Evolutionary conservation across 495 filamentous ascomycete species (phyloP), one percentile per base, ranked within the genome.

Genomic region (Penicillium angulare): DNA sequence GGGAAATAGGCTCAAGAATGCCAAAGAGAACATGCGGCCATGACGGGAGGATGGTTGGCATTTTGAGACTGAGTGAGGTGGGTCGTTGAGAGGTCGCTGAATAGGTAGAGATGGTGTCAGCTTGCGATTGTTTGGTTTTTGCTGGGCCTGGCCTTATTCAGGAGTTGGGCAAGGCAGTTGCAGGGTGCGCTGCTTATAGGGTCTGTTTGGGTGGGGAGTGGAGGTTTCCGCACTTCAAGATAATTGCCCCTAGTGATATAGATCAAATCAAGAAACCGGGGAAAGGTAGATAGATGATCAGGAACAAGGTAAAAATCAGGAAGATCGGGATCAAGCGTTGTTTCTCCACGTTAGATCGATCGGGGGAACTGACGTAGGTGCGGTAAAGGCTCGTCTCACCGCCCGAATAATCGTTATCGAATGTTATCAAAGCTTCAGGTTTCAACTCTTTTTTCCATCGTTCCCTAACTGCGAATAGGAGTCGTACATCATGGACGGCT

Each of bases 1-100:
- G 73, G 15, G 83, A 82, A 36, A 89, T 63, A 4, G 87, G 87
- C 65, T 90, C 87, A 31, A 88, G 52, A 49, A 89, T 53, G 22
- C 59, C 71, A 31, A 77, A 80, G 20, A 75, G 53, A 42, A 75
- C 43, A 43, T 69, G 63, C 12, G 73, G 72, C 69, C 71, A 74
- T 48, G 63, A 52, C 41, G 73, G 73, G 35, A 75, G 63, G 33
- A 72, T 68, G 15, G 68, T 72, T 5, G 59, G 59, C 66, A 73
- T 72, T 46, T 29, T 60, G 45, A 16, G 10, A 20, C 10, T 12
- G 17, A 20, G 23, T 4, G 8, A 7, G 2, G 10, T 12, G 49
- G 39, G 16, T 20, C 16, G 41, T 49, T 21, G 47, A n/a, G n/a
- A n/a, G n/a, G n/a, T n/a, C n/a, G n/a, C n/a, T n/a, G n/a, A n/a